Conservation (phyloP, 257 asterid genomes). For the Nicotiana undulata region DNA sequence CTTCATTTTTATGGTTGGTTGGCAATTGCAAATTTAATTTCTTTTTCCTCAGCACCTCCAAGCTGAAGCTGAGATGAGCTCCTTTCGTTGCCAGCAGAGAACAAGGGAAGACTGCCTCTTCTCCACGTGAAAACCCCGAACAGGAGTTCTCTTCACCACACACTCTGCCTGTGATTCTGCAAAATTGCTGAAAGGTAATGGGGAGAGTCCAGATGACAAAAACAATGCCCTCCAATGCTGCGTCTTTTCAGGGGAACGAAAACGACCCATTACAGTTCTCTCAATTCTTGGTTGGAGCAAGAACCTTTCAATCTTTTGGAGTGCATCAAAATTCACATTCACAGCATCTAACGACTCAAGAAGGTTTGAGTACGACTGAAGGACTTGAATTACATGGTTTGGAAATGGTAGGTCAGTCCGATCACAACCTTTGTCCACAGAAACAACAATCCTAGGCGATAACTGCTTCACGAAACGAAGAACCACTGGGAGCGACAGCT, state of each 20-base stretch:
- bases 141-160: constrained; percentile 76
- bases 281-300: constrained; percentile 76
- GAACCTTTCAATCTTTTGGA: constrained; percentile 85
- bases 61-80: constrained; percentile 88
- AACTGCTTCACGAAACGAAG: constrained; percentile 72
- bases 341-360: constrained; percentile 87
- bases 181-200: constrained; percentile 64
- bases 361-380: constrained; percentile 64
- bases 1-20: constrained; percentile 13
- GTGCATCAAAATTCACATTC: constrained; percentile 60
- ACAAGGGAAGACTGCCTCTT: constrained; percentile 88
- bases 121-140: constrained; percentile 85
- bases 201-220: constrained; percentile 73
- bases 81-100: constrained; percentile 95
- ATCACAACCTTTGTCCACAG: constrained; percentile 83
- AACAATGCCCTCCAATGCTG: constrained; percentile 87
- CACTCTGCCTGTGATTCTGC: constrained; percentile 92
- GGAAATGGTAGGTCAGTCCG: constrained; percentile 89
- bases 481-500: constrained; percentile 45
- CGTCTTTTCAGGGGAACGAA: constrained; percentile 57
- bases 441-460: constrained; percentile 77
- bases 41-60: constrained; percentile 73
- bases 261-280: constrained; percentile 46
- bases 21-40: neutral
- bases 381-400: constrained; percentile 67